phyloP scores from a whole-genome alignment of 352 stramenopile species.

The Phytophthora crassamura region DNA sequence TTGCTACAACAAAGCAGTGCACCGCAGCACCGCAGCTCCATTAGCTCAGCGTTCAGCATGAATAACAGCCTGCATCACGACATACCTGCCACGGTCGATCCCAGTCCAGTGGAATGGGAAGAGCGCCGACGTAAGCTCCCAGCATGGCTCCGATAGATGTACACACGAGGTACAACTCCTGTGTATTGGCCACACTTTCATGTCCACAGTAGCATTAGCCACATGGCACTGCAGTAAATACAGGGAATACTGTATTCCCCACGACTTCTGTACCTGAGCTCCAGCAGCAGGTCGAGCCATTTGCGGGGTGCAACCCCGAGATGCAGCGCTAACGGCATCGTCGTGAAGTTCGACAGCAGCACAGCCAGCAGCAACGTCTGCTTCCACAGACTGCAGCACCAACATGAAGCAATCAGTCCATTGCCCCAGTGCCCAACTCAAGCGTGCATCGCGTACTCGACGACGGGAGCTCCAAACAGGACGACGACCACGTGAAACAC shows the following conservation, averaged over 20 bases:
- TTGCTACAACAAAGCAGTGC: constrained; percentile 72
- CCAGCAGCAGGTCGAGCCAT: constrained; percentile 64
- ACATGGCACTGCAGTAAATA: not conserved
- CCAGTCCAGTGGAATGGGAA: constrained; percentile 88
- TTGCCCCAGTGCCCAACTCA: not conserved
- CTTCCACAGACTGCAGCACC: constrained; percentile 51
- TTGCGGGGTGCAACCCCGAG: constrained; percentile 41
- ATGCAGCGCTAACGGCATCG: constrained; percentile 54
- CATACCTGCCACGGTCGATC: constrained; percentile 88
- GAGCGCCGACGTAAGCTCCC: constrained; percentile 73
- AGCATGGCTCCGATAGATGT: constrained; percentile 65
- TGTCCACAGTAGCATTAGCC: not conserved
- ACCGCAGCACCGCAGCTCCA: not conserved
- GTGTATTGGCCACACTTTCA: constrained; percentile 43
- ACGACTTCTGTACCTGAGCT: constrained; percentile 43
- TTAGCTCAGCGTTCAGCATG: not conserved
- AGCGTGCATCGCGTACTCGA: constrained; percentile 47
- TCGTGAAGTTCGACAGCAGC: constrained; percentile 56
- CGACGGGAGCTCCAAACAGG: constrained; percentile 77
- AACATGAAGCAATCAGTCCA: constrained; percentile 6
- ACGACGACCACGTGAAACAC: constrained; percentile 70
- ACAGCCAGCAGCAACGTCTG: constrained; percentile 74
- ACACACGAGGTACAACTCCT: constrained; percentile 60
- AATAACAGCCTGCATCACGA: not conserved
- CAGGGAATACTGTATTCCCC: too few relatives aligned